Evolutionary conservation across 2,329 filamentous ascomycete genomes (phyloP).

Genomic region (Fusarium brachygibbosum): DNA sequence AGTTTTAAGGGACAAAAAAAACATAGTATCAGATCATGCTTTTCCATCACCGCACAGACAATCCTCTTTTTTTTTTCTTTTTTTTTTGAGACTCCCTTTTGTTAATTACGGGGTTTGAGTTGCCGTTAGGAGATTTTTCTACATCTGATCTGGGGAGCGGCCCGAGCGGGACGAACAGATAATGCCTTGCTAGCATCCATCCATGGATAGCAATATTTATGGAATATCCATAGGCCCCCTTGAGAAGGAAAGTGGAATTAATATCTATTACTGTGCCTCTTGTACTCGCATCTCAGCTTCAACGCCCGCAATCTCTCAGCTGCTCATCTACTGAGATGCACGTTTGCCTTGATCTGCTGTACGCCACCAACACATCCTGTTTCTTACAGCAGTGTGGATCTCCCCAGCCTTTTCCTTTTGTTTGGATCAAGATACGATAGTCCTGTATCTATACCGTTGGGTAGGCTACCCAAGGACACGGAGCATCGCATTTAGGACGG

Average conservation of each 20-base stretch:
- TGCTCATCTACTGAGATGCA: slow-evolving; percentile 10
- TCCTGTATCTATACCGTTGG: neutral
- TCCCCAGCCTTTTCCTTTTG: neutral
- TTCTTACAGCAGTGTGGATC: neutral
- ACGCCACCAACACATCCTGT: slow-evolving; percentile 35
- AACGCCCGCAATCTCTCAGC: slow-evolving; percentile 24
- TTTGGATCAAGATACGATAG: neutral
- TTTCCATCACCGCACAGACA: slow-evolving; percentile 7
- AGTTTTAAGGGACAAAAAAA: neutral
- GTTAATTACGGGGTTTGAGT: neutral
- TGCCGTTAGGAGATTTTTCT: slow-evolving; percentile 13
- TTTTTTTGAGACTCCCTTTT: neutral
- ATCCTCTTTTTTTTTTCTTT: no score
- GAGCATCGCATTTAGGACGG: slow-evolving; percentile 3
- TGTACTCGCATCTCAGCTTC: neutral
- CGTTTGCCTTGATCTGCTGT: slow-evolving; percentile 30
- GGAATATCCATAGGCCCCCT: no score
- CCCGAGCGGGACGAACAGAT: slow-evolving; percentile 31
- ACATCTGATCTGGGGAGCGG: slow-evolving; percentile 35
- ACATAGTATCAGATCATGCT: slow-evolving; percentile 31
- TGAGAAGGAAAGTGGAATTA: slow-evolving; percentile 2
- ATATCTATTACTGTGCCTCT: neutral
- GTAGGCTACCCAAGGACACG: neutral
- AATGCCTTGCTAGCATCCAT: slow-evolving; percentile 19
- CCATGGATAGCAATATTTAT: no score